Evolutionary conservation across 306 rosid genomes (phyloP), one percentile per base, ranked within the genome.

Genomic region (Clitoria ternatea): DNA sequence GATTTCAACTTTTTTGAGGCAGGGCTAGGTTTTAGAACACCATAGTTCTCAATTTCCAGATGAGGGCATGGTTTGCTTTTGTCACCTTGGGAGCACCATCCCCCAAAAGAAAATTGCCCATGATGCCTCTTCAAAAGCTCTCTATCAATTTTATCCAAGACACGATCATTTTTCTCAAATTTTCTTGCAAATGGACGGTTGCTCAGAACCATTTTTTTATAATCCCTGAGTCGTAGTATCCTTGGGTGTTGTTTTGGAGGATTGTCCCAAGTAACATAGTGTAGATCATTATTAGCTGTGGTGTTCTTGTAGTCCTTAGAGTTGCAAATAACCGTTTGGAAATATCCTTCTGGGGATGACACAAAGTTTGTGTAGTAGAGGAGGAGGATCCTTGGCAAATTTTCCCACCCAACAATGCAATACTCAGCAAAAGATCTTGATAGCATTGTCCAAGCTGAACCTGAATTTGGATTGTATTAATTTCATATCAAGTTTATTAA

Each of bases 201-300:
- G 52, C 86, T 86, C 0, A 76, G 72, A 9, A 87, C 79, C 83
- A 84, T 86, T 70, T 74, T 84, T 48, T 79, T 74, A 33, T 70
- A 87, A 67, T 92, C 90, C 60, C 13, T 66, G 12, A 86, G 80
- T 27, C 90, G 88, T 0, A 92, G 84, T 45, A 88, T 84, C 74
- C 90, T 80, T 2, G 98, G 96, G 35, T 92, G 98, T 32, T 92
- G 98, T 81, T 89, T 87, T 15, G 97, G 97, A 32, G 97, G 97
- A 1, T 75, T 85, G 35, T 91, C 97, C 97, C 97, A 91, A 14
- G 90, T 66, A 44, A 91, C 84, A 81, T 85, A 91, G 78, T 84
- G 97, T 67, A 91, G 91, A 52, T 92, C 97, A 65, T 87, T 91
- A 80, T 87, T 89, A 14, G 82, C 89, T 1, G 93, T 84, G 70